Base-by-base conservation (phyloP, 768 basidiomycete genomes). In the Auriscalpium orientale region DNA sequence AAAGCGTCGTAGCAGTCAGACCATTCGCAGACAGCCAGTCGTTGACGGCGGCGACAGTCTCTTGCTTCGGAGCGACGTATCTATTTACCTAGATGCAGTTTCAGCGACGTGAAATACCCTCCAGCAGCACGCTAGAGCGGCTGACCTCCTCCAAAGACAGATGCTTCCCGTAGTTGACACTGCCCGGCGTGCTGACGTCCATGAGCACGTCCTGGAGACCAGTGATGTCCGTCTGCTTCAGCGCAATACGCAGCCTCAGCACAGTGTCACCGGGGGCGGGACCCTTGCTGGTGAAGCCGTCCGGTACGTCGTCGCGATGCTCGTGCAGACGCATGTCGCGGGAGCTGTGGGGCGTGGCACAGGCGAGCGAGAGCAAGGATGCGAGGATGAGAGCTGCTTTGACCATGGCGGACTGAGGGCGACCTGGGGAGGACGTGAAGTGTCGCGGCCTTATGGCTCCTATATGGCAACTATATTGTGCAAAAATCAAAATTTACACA, bases 21-120 rank as follows among this genome's bases (percentile, higher is more conserved):
- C 51, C 62, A 48, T 68, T 63, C 46, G 63, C 59, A 12, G 53
- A 46, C 10, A 70, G 57, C 64, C 64, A 70, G 1, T 59, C 57
- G 35, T 65, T 58, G 11, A 70, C 67, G 11, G 63, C 65, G 1
- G 58, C 28, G 8, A 59, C 60, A 15, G 63, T 66, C 18, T 65
- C 66, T 3, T 53, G 37, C 7, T 47, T 51, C 4, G 69, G 69
- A 8, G 64, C 57, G 21, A 64, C 59, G 54, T 21, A 51, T 9
- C 34, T 18, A 15, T 51, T 22, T 7, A 35, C 49, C 49, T 51
- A 16, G 12, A 15, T 21, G 22, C 15, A 48, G 9, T 21, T 8
- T 47, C 12, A 8, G 8, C 47, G 8, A 12, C 20, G 20, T 15
- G 43, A 48, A 21, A 21, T 28, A 16, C n/a, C 10, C 22, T 48